Base-by-base conservation (phyloP, 2,329 filamentous ascomycete genomes). In the Polychaeton citri region DNA sequence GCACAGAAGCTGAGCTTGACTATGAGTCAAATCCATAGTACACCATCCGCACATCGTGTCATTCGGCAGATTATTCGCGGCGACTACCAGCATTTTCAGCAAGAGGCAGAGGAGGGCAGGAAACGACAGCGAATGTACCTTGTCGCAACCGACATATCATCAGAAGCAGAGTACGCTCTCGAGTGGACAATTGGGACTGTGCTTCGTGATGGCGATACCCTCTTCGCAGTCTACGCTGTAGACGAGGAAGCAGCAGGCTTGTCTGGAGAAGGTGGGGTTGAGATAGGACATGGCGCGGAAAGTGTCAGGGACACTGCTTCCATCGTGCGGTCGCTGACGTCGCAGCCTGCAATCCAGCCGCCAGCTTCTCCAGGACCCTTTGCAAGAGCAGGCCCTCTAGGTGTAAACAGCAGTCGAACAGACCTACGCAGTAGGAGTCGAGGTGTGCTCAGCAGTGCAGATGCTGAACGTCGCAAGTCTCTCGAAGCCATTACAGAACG, bases 131-230 rank as follows among this genome's bases (percentile, higher is more conserved):
- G 90, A 36, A 92, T 90, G 50, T 98, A 96, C 54, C 65, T 98
- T 12, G 86, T 95, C n/a, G 88, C 90, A 3, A 95, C 85, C 0
- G 90, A 98, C 58, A 65, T 96, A 3, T 95, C 87, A 47, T 83
- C 90, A 24, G 90, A 98, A 62, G 87, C 88, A 4, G 83, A 84
- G 5, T 92, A 96, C 57, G 90, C 90, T 1, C 68, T 98, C 20
- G 90, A 98, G 58, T 98, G 90, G 90, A 90, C 88, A 0, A 87
- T 98, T 38, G 90, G 90, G 6, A 96, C 88, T 0, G 86, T 96
- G 5, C 68, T 98, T 19, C 75, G 90, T 33, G 87, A 96, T 48
- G 90, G 90, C 6, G 90, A 98, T 55, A 96, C 88, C 0, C 69
- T 98, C 21, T 77, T 95, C 42, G 86, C 85, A 2, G 84, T 96